phyloP scores from a whole-genome alignment of 306 rosid species.

The Alnus glutinosa region DNA sequence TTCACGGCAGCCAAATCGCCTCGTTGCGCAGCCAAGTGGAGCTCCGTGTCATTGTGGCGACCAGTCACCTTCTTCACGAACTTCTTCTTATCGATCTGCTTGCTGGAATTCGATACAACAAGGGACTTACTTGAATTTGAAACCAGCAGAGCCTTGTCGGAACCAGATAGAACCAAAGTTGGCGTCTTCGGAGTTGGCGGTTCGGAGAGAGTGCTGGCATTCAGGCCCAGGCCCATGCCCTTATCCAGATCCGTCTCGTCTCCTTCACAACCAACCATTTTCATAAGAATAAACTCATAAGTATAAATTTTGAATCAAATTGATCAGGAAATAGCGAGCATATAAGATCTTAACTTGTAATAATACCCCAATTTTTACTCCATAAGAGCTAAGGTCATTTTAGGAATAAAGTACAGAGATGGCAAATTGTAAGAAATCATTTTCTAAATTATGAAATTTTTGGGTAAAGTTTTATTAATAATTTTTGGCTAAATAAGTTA shows the following conservation, averaged over 20 bases:
- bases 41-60: conserved; percentile 75
- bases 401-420: too few relatives aligned
- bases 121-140: conserved; percentile 67
- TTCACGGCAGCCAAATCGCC: conserved; percentile 54
- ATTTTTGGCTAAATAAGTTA: too few relatives aligned
- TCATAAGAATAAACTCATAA: not conserved
- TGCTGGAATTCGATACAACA: conserved; percentile 51
- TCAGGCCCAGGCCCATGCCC: conserved; percentile 16
- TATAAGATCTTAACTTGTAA: not conserved
- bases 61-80: conserved; percentile 89
- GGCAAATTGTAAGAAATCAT: too few relatives aligned
- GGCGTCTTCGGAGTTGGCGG: conserved; percentile 55
- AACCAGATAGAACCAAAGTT: conserved; percentile 44
- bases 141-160: conserved; percentile 57
- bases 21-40: conserved; percentile 74
- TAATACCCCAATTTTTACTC: too few relatives aligned
- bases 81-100: conserved; percentile 67
- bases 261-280: not conserved
- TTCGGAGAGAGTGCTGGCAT: conserved; percentile 39
- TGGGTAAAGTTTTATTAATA: too few relatives aligned
- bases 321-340: not conserved
- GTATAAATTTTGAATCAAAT: not conserved
- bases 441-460: too few relatives aligned
- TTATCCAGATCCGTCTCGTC: conserved; percentile 46
- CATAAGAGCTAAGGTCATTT: too few relatives aligned